Evolutionary conservation across 352 stramenopile genomes (phyloP).

Genomic region (Pythium insidiosum): DNA sequence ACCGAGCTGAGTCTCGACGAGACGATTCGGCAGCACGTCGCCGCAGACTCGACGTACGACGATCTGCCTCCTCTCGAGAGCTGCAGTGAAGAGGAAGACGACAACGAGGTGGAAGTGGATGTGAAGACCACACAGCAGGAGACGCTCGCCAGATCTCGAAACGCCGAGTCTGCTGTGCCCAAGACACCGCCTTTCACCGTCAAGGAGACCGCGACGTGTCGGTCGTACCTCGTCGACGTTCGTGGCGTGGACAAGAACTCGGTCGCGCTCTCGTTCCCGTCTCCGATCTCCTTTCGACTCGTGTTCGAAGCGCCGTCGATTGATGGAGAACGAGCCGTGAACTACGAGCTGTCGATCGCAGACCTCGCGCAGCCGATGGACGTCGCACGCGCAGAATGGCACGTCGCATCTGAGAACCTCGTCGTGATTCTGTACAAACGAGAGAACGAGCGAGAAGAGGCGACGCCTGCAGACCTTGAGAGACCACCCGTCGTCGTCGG

Average conservation of each 20-base stretch:
- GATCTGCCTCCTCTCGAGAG: conserved; percentile 52
- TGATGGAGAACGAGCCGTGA: no score
- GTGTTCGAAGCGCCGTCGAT: conserved; percentile 14
- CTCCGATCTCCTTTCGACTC: conserved; percentile 21
- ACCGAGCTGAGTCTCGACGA: conserved; percentile 1
- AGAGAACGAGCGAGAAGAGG: conserved; percentile 1
- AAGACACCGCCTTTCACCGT: conserved; percentile 24
- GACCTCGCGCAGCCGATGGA: conserved; percentile 24
- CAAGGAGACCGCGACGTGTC: conserved; percentile 33
- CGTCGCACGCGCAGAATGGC: conserved; percentile 18
- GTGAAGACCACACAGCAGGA: no score
- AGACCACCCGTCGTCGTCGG: conserved; percentile 15
- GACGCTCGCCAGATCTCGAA: no score
- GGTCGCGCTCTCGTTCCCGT: conserved; percentile 32
- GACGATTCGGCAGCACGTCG: conserved; percentile 2
- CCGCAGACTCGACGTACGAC: conserved; percentile 12
- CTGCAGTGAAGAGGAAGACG: conserved; percentile 38
- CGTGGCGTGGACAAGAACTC: conserved; percentile 22
- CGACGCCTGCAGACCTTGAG: conserved; percentile 1
- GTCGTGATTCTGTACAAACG: conserved; percentile 54
- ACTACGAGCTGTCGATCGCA: conserved; percentile 27
- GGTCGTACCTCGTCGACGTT: conserved; percentile 45
- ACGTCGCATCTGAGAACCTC: conserved; percentile 69
- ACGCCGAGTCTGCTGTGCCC: no score
- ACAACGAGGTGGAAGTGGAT: conserved; percentile 4